Base-by-base conservation (phyloP, 2,329 filamentous ascomycete species). In the Leptoxyphium fumago region DNA sequence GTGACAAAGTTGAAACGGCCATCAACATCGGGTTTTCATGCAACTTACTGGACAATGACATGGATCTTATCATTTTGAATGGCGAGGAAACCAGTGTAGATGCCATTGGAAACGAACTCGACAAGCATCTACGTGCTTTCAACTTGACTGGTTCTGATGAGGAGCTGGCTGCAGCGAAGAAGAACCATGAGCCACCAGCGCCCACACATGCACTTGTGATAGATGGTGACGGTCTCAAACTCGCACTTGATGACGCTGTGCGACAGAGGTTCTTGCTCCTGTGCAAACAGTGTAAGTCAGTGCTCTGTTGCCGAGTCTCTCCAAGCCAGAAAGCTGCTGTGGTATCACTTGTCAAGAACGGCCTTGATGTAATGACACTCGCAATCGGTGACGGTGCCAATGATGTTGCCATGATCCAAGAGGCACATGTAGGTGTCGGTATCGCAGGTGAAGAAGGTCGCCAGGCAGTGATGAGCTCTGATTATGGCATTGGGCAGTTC, bases 11-110 rank as follows among this genome's bases (percentile, higher is more conserved):
- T 29, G 91, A 98, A 66, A 98, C 91, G 18, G 91, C 93, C 46
- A 98, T 98, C 77, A 98, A 98, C 67, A 98, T 98, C 59, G 91
- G 91, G 2, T 98, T 96, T 65, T 98, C 93, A 10, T 98, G 93
- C 70, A 98, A 98, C 55, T 73, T 98, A 29, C 75, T 98, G 44
- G 87, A 89, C 65, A 98, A 95, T 63, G 85, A 94, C 53, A 95
- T 98, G 91, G 91, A 98, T 53, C 70, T 98, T 48, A 84, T 98
- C 50, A 78, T 94, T 41, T 73, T 98, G 54, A 93, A 93, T 59
- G 74, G 91, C 28, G 76, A 84, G 1, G 85, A 94, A 50, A 81
- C 87, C 66, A 74, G 71, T 45, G 53, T 82, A 9, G 68, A 71
- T 10, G 68, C 70, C 30, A 75, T 86, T 2, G 79, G 83, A 51